Base-by-base conservation (phyloP, 2,329 filamentous ascomycete genomes). In the Aotearoamyces nothofagi region DNA sequence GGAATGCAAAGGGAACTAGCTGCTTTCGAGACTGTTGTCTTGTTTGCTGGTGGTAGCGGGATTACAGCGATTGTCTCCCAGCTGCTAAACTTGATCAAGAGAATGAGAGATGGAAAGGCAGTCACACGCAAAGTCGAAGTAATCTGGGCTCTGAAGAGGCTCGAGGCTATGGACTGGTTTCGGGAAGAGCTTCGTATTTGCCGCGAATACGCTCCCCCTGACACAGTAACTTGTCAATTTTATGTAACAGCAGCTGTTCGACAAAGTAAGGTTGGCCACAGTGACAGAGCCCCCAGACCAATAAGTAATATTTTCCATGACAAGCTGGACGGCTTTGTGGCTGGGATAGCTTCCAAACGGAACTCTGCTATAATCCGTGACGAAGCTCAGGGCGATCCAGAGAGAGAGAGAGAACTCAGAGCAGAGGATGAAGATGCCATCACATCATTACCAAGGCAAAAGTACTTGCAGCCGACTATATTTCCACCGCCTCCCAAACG, bases 121-220 rank as follows among this genome's bases (percentile, higher is more conserved):
- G 82, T 93, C 24, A 94, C 86, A 2, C 82, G 79, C 50, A 81
- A 78, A 39, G 78, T 96, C 4, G 78, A 90, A 10, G 81, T 96
- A 1, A 70, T 96, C n/a, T 96, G 87, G 87, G 75, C 86, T 4
- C 61, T 94, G 40, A 92, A 90, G 54, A 72, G 80, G 32, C 73
- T 90, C 9, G 87, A 94, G 52, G 82, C 83, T 1, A 83, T 96
- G 74, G 83, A 94, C 49, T 96, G 87, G 87, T 96, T 94, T 63
- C 80, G 82, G 39, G 86, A 94, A 54, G 87, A 94, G 52, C 63
- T 94, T 33, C 71, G 84, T 26, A 92, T 94, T 44, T 93, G 87
- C 55, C 71, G 83, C 43, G 82, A 94, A 52, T 78, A 74, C 27
- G 86, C 87, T 7, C 87, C 87, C 2, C 79, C 81, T 0, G 82